A percentile compares a stretch with the other conserved stretches of the same genome.
These are phyloP conservation scores for Papiliotrema flavescens DNA, from an alignment of 1,284 basidiomycete species.

Conservation along the genomic window DNA sequence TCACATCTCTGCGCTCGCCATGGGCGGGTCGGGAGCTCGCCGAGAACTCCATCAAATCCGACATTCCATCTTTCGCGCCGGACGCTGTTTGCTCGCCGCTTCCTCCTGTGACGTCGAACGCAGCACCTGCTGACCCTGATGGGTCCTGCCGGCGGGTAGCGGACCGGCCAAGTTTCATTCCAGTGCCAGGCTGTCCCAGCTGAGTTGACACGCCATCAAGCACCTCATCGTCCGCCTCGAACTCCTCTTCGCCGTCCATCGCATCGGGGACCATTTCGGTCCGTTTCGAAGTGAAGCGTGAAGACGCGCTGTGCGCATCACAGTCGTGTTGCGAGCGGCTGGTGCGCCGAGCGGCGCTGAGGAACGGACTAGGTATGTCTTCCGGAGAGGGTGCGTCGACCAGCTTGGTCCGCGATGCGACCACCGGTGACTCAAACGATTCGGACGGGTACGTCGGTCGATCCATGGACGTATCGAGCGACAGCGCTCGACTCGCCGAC, in stretches of 20 bases:
- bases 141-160: neutral
- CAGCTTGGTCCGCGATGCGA: neutral
- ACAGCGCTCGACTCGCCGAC: no score
- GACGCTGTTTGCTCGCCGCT: neutral
- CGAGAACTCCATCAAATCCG: slow-evolving; percentile 3
- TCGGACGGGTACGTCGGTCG: neutral
- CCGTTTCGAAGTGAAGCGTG: neutral
- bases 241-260: neutral
- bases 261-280: neutral
- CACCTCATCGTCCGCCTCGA: neutral
- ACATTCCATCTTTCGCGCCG: neutral
- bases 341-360: neutral
- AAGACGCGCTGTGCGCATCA: neutral
- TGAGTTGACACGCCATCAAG: neutral
- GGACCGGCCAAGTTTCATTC: neutral
- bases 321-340: neutral
- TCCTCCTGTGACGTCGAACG: neutral
- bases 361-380: neutral
- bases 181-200: no score
- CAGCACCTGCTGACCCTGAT: neutral
- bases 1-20: slow-evolving; percentile 4
- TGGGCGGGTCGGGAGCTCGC: neutral
- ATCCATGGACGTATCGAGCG: neutral
- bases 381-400: neutral
- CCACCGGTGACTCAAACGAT: neutral